phyloP scores from a whole-genome alignment of 1,139 yeast genomes.

The Diutina mesorugosa region DNA sequence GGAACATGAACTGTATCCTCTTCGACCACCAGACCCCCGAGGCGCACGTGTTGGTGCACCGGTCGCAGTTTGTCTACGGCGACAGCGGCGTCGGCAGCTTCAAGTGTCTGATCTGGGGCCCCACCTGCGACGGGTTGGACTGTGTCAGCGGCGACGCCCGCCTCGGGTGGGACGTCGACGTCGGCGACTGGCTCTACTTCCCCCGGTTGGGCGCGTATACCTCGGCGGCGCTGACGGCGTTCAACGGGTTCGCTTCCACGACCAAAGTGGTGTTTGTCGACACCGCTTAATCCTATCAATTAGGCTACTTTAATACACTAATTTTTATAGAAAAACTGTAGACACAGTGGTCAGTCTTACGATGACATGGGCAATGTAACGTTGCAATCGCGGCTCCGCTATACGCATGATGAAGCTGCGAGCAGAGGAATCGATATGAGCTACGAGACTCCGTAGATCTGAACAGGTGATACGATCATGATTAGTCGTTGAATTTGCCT shows the following conservation, averaged over 20 bases:
- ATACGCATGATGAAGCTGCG: too few relatives aligned
- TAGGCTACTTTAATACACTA: neutral
- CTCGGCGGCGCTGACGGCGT: constrained; percentile 74
- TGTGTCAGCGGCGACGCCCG: constrained; percentile 47
- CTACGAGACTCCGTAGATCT: too few relatives aligned
- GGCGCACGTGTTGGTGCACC: constrained; percentile 51
- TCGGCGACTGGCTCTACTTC: constrained; percentile 92
- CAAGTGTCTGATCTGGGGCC: constrained; percentile 86
- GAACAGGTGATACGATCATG: too few relatives aligned
- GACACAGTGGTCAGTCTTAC: neutral
- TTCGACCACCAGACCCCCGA: constrained; percentile 83
- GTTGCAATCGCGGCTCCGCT: too few relatives aligned
- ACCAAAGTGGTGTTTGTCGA: constrained; percentile 51
- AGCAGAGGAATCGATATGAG: too few relatives aligned
- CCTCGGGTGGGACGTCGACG: constrained; percentile 48
- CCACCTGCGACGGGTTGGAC: constrained; percentile 95
- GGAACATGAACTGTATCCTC: constrained; percentile 85
- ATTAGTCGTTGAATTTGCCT: too few relatives aligned
- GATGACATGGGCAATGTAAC: neutral
- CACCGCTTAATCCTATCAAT: neutral
- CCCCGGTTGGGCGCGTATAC: constrained; percentile 89
- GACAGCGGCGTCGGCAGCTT: constrained; percentile 9
- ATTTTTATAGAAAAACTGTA: neutral
- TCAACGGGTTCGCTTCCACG: constrained; percentile 67
- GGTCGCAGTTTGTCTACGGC: constrained; percentile 24